phyloP scores from a whole-genome alignment of 345 rosid species.

The Cardiospermum halicacabum region DNA sequence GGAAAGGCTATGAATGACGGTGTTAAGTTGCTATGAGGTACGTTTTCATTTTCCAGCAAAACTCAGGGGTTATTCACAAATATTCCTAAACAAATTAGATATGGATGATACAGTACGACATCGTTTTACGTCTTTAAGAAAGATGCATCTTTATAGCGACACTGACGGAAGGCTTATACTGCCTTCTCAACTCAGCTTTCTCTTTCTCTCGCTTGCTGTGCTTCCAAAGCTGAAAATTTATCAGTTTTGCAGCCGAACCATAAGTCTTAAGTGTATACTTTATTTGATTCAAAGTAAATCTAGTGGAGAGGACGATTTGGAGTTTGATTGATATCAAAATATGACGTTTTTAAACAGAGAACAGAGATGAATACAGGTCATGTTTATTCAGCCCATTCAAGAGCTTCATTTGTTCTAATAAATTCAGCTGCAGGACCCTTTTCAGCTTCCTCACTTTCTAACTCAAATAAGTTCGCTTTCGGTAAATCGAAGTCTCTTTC shows the following conservation, averaged over 20 bases:
- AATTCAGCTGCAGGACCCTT: not conserved
- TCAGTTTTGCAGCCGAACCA: slow-evolving; percentile 1
- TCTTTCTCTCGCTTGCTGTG: not conserved
- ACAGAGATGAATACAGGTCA: slow-evolving; percentile 15
- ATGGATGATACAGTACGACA: not conserved
- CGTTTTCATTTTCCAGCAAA: no score
- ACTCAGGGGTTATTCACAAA: no score
- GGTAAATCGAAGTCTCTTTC: slow-evolving; percentile 15
- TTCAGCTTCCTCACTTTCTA: slow-evolving; percentile 7
- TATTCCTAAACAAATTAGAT: no score
- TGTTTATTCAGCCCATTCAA: slow-evolving; percentile 1
- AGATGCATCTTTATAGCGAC: not conserved
- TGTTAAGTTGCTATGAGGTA: no score
- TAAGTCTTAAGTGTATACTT: not conserved
- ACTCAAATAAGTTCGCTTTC: not conserved
- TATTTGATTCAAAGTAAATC: not conserved
- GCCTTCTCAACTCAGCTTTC: not conserved
- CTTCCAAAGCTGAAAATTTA: not conserved
- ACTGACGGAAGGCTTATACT: not conserved
- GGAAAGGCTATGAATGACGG: no score
- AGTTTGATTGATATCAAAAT: not conserved
- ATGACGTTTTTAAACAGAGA: not conserved
- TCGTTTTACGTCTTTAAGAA: not conserved
- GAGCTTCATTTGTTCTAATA: not conserved
- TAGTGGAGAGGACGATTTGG: not conserved